Evolutionary conservation across 73 alveolate species (phyloP), one percentile per base, ranked within the genome.

Genomic region (Stentor coeruleus): DNA sequence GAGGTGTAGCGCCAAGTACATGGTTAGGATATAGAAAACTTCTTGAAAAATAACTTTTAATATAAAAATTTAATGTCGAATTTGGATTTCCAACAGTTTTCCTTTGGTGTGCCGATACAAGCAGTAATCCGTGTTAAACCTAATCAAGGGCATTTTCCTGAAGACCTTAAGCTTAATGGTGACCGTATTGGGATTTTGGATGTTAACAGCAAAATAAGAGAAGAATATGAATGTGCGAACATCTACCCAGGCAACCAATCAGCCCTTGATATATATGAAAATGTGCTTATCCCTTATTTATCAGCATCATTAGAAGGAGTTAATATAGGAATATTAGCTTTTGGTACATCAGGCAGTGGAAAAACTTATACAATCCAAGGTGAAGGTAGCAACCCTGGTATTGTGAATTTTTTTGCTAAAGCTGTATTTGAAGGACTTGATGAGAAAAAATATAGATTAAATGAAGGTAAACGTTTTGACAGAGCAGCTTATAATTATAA

Each of bases 271-370:
- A 80, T 91, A 40, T 91, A 87, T 58, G 92, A 91, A 55, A 14
- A 84, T 36, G 55, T 59, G 39, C 84, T 84, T 38, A 89, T 89
- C 11, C 86, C 94, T 2, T 88, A 86, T 42, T 77, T 91, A n/a
- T 72, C 87, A 79, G 92, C 94, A 0, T 35, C 89, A 41, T 49
- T 85, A 28, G 93, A 87, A 59, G 99, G 99, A 39, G 97, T 96
- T 14, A 97, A 97, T 88, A 93, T 96, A 66, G 88, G 96, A n/a
- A 84, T 96, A 35, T 95, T 97, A 81, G 89, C 97, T 66, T 97
- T 93, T 87, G 99, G 99, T 20, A 94, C 99, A 20, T 94, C 98
- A 75, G 99, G 99, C 31, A 89, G 98, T 83, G 99, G 99, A 3
- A 97, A 97, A 82, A 91, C 99, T 38, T 95, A 93, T 88, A 89